These are phyloP conservation scores for Aureobasidium lini DNA, from an alignment of 2,329 filamentous ascomycete species.

Conservation along the genomic window DNA sequence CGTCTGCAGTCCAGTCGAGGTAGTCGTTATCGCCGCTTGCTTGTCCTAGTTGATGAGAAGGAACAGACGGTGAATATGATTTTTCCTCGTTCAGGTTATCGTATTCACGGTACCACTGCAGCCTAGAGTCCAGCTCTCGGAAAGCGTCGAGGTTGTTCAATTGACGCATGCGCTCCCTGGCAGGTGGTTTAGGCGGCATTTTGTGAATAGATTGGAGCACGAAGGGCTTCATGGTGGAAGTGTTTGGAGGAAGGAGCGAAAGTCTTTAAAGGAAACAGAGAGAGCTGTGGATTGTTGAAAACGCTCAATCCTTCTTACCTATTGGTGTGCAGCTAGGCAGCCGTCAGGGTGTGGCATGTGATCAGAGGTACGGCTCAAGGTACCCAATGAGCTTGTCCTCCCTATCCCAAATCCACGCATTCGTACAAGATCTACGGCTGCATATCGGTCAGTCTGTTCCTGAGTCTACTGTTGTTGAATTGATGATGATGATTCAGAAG, in stretches of 20 bases:
- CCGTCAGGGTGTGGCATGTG: conserved; percentile 8
- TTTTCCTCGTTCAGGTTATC: background rate
- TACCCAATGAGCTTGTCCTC: conserved; percentile 7
- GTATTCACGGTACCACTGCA: background rate
- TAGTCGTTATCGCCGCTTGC: too few relatives aligned
- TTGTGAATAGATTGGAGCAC: conserved; percentile 1
- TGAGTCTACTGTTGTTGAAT: background rate
- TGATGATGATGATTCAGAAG: background rate
- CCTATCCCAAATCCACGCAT: background rate
- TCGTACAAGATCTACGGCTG: background rate
- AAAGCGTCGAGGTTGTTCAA: background rate
- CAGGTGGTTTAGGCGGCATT: background rate
- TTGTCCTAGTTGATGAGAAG: too few relatives aligned
- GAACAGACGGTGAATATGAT: too few relatives aligned
- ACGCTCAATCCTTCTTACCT: conserved; percentile 2
- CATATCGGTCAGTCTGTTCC: background rate
- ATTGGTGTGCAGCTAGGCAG: conserved; percentile 9
- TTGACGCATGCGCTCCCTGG: background rate
- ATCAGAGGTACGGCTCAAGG: background rate
- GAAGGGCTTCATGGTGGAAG: background rate
- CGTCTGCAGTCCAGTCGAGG: too few relatives aligned
- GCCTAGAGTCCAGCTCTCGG: background rate
- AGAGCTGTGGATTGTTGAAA: background rate
- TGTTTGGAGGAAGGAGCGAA: background rate
- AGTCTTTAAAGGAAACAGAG: background rate